Percentiles rank a stretch among this genome's conserved stretches.
Evolutionary conservation across 2,329 filamentous ascomycete species (phyloP).

Genomic region (Trichoderma semiorbis): DNA sequence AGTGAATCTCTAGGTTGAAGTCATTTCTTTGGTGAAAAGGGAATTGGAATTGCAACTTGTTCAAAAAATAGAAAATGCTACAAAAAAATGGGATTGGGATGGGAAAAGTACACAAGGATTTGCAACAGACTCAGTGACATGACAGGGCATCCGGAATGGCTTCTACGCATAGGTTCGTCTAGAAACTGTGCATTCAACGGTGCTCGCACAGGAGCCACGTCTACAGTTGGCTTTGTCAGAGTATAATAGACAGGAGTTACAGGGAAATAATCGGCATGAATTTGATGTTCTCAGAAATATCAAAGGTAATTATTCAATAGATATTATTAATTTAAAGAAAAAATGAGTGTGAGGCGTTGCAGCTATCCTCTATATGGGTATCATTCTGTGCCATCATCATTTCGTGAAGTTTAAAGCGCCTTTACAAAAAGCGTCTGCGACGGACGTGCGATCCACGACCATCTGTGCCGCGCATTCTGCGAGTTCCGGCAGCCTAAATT

Average conservation of each 20-base stretch:
- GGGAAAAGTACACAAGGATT: background rate
- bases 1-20: conserved; percentile 22
- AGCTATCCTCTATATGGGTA: background rate
- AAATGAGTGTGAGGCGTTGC: background rate
- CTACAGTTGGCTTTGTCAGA: conserved; percentile 16
- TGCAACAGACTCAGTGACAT: background rate
- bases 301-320: conserved; percentile 10
- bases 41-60: background rate
- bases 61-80: background rate
- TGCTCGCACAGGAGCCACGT: conserved; percentile 8
- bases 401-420: background rate
- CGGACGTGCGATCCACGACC: conserved; percentile 53
- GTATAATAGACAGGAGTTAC: conserved; percentile 17
- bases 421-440: conserved; percentile 22
- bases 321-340: conserved; percentile 1
- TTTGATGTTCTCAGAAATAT: conserved; percentile 11
- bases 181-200: conserved; percentile 15
- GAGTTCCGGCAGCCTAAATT: conserved; percentile 64
- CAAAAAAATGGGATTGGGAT: background rate
- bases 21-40: background rate
- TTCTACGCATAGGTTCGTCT: conserved; percentile 1
- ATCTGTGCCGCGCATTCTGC: conserved; percentile 72
- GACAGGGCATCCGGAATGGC: background rate
- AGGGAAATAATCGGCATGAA: background rate
- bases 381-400: background rate